Base-by-base conservation (phyloP, 306 rosid species). In the Sphenostylis stenocarpa region DNA sequence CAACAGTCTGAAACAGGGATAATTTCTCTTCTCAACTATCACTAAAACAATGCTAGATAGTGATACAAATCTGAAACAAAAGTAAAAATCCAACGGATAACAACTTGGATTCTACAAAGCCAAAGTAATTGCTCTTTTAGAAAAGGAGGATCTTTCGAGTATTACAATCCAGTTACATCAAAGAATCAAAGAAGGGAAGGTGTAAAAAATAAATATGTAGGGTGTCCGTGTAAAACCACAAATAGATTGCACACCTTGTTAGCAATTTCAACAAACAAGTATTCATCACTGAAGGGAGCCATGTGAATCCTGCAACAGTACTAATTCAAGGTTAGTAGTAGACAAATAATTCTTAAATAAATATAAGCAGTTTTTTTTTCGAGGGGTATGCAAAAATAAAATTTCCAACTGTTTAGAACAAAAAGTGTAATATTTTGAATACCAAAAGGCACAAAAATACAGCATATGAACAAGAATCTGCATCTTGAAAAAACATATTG, bases 251-350 rank as follows among this genome's bases (percentile, higher is more conserved):
- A 4, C 82, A 92, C 97, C 97, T 92, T 92, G 71, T 92, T 92
- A 64, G 97, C 97, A 39, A 92, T 83, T 84, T 92, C 96, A 79
- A 90, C 87, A 73, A 90, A 92, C 78, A 92, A 84, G 80, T 90
- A 90, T 76, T 92, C 97, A 81, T 92, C 97, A 65, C 92, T 90
- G 91, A 92, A 92, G 80, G 97, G 97, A 72, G 97, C 97, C 97
- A 92, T 90, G 83, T 92, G 96, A 80, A 92, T 92, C 92, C 97
- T 92, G 72, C 86, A 87, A 9, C 67, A 70, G 58, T 38, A 79
- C 62, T 80, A 33, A 86, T 24, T 58, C 74, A 70, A 68, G 72
- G 66, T 84, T 19, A 82, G 78, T 55, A 84, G 72, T 77, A 55
- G 56, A 31, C 7, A 71, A 36, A 64, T 17, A 58, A 19, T 23